A percentile compares a stretch with the other conserved stretches of the same genome.
These are phyloP conservation scores for Barbatosphaeria neglecta DNA, from an alignment of 495 filamentous ascomycete species.

Conservation along the genomic window DNA sequence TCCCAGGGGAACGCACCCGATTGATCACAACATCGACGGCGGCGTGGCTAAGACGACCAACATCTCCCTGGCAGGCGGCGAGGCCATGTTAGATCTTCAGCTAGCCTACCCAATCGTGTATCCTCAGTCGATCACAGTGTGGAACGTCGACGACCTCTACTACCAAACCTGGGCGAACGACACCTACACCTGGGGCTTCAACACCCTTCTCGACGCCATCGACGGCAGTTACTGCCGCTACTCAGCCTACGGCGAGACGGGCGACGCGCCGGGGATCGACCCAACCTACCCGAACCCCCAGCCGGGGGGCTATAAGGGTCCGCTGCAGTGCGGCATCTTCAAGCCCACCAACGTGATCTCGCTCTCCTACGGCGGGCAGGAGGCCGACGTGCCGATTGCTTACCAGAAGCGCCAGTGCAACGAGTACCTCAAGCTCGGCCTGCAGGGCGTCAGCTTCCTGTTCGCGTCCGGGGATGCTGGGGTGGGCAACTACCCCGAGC, in stretches of 20 bases:
- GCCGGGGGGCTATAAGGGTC: conserved; percentile 39
- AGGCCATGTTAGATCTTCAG: conserved; percentile 14
- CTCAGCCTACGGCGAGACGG: conserved; percentile 21
- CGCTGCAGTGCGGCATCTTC: conserved; percentile 41
- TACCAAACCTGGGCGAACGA: conserved; percentile 37
- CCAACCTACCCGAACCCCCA: conserved; percentile 36
- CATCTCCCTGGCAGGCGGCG: conserved; percentile 4
- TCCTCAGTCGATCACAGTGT: conserved; percentile 43
- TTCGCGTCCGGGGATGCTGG: conserved; percentile 47
- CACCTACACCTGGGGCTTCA: background rate
- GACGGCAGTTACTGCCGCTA: conserved; percentile 45
- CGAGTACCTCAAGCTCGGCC: conserved; percentile 45
- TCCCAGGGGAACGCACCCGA: conserved; percentile 10
- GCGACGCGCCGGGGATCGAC: conserved; percentile 16
- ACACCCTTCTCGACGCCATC: conserved; percentile 26
- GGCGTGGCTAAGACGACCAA: conserved; percentile 2
- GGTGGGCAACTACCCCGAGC: conserved; percentile 26
- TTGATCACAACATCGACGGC: conserved; percentile 12
- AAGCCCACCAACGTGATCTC: conserved; percentile 20
- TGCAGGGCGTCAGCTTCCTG: conserved; percentile 45
- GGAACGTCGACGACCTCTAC: conserved; percentile 39
- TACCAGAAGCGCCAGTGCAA: conserved; percentile 15
- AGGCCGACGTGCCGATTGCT: conserved; percentile 9
- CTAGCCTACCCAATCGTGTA: conserved; percentile 27
- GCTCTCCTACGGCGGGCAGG: conserved; percentile 16